phyloP scores from a whole-genome alignment of 2,329 filamentous ascomycete genomes.

The Stromatinia cepivora region DNA sequence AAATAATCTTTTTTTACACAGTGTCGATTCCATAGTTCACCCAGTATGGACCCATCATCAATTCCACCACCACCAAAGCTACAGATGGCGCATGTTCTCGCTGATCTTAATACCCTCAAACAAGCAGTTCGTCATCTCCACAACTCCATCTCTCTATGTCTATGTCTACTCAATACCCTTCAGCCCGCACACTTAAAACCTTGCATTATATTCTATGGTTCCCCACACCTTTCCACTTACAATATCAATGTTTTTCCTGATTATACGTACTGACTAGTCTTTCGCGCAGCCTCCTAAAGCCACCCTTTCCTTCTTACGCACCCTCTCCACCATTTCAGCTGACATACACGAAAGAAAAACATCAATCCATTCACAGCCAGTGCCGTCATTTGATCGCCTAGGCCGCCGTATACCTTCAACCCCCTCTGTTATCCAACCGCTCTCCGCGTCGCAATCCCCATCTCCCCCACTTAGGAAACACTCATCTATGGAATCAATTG shows the following conservation, averaged over 20 bases:
- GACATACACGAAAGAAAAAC: slow-evolving; percentile 5
- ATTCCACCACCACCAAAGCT: slow-evolving; percentile 4
- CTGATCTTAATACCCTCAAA: slow-evolving; percentile 23
- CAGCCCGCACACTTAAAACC: neutral
- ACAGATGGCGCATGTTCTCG: slow-evolving; percentile 21
- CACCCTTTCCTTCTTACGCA: slow-evolving; percentile 12
- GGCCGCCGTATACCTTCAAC: slow-evolving; percentile 5
- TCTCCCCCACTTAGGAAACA: neutral
- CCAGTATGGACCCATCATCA: slow-evolving; percentile 6
- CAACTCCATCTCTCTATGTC: neutral
- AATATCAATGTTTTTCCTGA: neutral
- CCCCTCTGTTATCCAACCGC: neutral
- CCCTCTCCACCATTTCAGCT: slow-evolving; percentile 7
- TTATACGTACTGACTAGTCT: slow-evolving; percentile 2
- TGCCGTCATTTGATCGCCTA: slow-evolving; percentile 9
- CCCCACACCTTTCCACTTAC: neutral
- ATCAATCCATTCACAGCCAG: slow-evolving; percentile 7
- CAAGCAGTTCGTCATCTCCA: slow-evolving; percentile 19
- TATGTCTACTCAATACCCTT: too few relatives aligned
- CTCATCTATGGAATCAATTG: neutral
- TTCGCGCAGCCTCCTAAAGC: slow-evolving; percentile 4
- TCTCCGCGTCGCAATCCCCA: neutral
- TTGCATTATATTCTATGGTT: neutral
- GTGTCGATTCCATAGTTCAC: neutral
- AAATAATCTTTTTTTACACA: neutral